A percentile compares a stretch with the other conserved stretches of the same genome.
These are phyloP conservation scores for Anisodus tanguticus DNA, from an alignment of 257 asterid species.

Conservation along the genomic window DNA sequence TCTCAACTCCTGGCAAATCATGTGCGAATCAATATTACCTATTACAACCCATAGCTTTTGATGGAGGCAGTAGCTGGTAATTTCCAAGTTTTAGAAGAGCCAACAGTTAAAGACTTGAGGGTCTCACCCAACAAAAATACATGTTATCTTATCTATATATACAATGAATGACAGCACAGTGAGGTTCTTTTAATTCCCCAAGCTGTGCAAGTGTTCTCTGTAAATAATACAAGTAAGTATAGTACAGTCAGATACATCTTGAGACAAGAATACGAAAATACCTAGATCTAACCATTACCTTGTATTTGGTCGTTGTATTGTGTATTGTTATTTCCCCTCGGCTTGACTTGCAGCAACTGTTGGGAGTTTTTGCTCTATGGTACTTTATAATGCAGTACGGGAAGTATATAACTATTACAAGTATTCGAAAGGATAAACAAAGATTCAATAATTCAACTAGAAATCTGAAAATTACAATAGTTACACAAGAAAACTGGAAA, in stretches of 20 bases:
- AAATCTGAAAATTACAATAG: too few species aligned
- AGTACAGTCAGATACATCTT: not conserved
- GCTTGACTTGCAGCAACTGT: not conserved
- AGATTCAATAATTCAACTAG: too few species aligned
- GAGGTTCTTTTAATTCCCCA: not conserved
- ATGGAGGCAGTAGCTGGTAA: not conserved
- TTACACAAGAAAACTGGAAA: too few species aligned
- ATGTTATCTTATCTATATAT: not conserved
- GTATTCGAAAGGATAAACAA: too few species aligned
- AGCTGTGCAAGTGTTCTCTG: constrained; percentile 5
- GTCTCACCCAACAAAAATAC: not conserved
- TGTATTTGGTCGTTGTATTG: not conserved
- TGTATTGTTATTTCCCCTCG: not conserved
- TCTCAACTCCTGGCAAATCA: constrained; percentile 4
- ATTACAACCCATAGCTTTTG: not conserved
- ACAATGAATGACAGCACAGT: not conserved
- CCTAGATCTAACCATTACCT: not conserved
- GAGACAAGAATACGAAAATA: not conserved
- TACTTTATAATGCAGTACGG: too few species aligned
- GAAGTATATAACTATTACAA: too few species aligned
- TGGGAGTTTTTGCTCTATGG: too few species aligned
- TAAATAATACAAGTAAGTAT: not conserved
- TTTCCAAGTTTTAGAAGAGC: constrained; percentile 9
- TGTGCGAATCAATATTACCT: not conserved
- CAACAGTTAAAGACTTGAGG: not conserved